phyloP scores from a whole-genome alignment of 805 yeast species.

The Metschnikowia similis region DNA sequence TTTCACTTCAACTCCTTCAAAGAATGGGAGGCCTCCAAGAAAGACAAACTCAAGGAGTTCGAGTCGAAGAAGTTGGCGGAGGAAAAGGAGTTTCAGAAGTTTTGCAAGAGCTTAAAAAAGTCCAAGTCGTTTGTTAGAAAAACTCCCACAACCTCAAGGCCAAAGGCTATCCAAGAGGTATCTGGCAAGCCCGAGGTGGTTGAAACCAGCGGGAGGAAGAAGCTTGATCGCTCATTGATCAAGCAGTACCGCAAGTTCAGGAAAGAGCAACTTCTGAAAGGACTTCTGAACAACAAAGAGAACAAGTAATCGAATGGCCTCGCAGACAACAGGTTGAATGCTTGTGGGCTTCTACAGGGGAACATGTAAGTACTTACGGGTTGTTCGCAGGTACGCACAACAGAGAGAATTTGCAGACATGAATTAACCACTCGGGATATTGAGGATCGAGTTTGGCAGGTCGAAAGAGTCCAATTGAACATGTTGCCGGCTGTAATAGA shows the following conservation, averaged over 20 bases:
- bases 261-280: conserved; percentile 10
- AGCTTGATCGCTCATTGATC: conserved; percentile 33
- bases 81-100: conserved; percentile 21
- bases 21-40: conserved; percentile 30
- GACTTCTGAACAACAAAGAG: conserved; percentile 10
- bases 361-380: neutral
- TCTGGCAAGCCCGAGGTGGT: neutral
- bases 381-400: too few relatives aligned
- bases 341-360: neutral
- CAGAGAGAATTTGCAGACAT: too few relatives aligned
- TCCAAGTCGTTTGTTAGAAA: conserved; percentile 25
- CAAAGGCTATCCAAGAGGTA: neutral
- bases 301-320: conserved; percentile 4
- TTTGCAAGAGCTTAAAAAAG: conserved; percentile 18
- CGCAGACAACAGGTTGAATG: neutral
- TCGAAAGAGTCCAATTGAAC: neutral
- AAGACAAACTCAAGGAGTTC: conserved; percentile 19
- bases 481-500: neutral
- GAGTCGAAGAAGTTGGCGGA: conserved; percentile 15
- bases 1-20: conserved; percentile 27
- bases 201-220: conserved; percentile 25
- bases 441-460: neutral
- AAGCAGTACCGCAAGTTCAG: conserved; percentile 24
- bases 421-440: neutral
- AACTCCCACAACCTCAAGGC: conserved; percentile 2